Evolutionary conservation across 176 grass and related monocot genomes (phyloP), one percentile per base, ranked within the genome.

Genomic region (Pontederia crassipes): DNA sequence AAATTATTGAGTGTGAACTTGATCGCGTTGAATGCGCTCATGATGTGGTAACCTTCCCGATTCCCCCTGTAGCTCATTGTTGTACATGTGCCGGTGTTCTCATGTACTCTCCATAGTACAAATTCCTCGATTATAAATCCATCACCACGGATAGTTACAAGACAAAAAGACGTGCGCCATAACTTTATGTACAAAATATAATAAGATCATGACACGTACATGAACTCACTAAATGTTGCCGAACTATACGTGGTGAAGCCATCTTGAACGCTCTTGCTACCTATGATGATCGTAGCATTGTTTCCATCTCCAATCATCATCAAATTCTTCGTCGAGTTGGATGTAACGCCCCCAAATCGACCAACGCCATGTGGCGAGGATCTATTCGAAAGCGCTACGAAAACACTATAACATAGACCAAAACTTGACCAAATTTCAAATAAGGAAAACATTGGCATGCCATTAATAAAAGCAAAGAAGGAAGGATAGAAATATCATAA

Each of bases 291-390:
- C 8, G 48, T 66, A n/a, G 49, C 49, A 66, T 66, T 24, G 8
- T 29, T 66, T 8, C 64, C 64, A n/a, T 66, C 64, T 29, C 64
- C 64, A 24, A 40, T 53, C 26, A 66, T 66, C 64, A 66, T 66
- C 4, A 66, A n/a, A 15, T 54, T 66, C 64, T 53, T 40, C 64
- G 52, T 66, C 2, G 64, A 53, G 28, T 62, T 62, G 15, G 59
- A 14, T 8, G 28, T n/a, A n/a, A n/a, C n/a, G n/a, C n/a, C n/a
- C n/a, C n/a, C n/a, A n/a, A n/a, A n/a, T n/a, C n/a, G n/a, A n/a
- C n/a, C n/a, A n/a, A n/a, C n/a, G n/a, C n/a, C n/a, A n/a, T n/a
- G n/a, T n/a, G n/a, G n/a, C n/a, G n/a, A n/a, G n/a, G n/a, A n/a
- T n/a, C n/a, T n/a, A n/a, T n/a, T n/a, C n/a, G n/a, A n/a, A n/a